A percentile compares a stretch with the other conserved stretches of the same genome.
Conservation (phyloP, 2,329 filamentous ascomycete genomes). For the Drechslerella stenobrocha region DNA sequence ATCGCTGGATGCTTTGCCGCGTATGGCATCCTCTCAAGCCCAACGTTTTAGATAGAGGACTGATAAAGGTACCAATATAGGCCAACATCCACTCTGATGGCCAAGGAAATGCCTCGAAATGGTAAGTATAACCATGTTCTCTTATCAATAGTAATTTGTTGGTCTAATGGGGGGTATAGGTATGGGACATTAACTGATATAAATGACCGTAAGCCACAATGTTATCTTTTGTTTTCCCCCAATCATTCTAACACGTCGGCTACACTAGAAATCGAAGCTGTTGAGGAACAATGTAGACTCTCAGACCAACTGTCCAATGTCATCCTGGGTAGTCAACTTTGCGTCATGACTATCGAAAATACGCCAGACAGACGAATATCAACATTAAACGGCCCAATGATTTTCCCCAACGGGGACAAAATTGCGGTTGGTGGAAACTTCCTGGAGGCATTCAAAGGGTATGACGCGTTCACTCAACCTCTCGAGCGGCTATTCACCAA, state of each 20-base stretch:
- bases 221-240: neutral
- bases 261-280: constrained; percentile 38
- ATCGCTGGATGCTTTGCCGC: constrained; percentile 76
- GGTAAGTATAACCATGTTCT: constrained; percentile 16
- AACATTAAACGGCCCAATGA: constrained; percentile 31
- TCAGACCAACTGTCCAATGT: constrained; percentile 29
- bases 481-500: constrained; percentile 33
- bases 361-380: constrained; percentile 39
- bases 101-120: constrained; percentile 19
- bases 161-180: constrained; percentile 16
- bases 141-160: neutral
- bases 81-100: constrained; percentile 30
- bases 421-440: constrained; percentile 38
- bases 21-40: constrained; percentile 53
- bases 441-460: constrained; percentile 36
- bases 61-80: constrained; percentile 4
- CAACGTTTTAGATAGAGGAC: no score
- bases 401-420: constrained; percentile 41
- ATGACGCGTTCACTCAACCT: constrained; percentile 33
- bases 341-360: constrained; percentile 46
- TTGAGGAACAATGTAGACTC: constrained; percentile 34
- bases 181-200: constrained; percentile 44
- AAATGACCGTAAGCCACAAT: constrained; percentile 34
- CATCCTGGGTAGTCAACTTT: constrained; percentile 34
- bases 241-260: neutral